phyloP scores from a whole-genome alignment of 345 rosid species.

The Orychophragmus violaceus region DNA sequence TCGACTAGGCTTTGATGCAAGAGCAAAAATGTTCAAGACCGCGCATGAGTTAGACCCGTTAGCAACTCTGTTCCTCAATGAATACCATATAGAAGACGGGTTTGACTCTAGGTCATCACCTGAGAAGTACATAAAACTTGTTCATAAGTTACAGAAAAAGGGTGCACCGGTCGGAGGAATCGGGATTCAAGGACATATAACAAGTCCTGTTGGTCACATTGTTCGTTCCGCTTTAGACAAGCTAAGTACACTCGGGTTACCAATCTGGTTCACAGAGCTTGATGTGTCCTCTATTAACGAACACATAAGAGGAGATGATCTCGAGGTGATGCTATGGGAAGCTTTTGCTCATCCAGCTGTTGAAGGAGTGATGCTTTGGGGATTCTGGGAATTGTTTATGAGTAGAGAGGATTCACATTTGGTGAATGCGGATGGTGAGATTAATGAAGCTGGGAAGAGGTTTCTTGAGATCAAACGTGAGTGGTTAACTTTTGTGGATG shows the following conservation, averaged over 20 bases:
- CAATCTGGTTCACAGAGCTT: slow-evolving; percentile 93
- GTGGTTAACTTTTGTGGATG: slow-evolving; percentile 57
- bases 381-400: slow-evolving; percentile 97
- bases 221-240: slow-evolving; percentile 70
- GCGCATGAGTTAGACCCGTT: slow-evolving; percentile 69
- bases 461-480: slow-evolving; percentile 62
- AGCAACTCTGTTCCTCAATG: slow-evolving; percentile 72
- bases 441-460: slow-evolving; percentile 77
- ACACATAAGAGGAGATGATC: slow-evolving; percentile 80
- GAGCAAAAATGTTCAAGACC: slow-evolving; percentile 68
- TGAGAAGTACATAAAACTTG: slow-evolving; percentile 64
- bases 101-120: slow-evolving; percentile 70
- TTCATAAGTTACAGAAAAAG: slow-evolving; percentile 60
- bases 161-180: slow-evolving; percentile 90
- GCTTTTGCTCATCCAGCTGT: slow-evolving; percentile 88
- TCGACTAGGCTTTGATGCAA: slow-evolving; percentile 48
- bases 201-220: slow-evolving; percentile 69
- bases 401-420: slow-evolving; percentile 66
- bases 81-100: slow-evolving; percentile 89
- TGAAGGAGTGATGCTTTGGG: slow-evolving; percentile 97
- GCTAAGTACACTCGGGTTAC: slow-evolving; percentile 67
- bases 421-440: slow-evolving; percentile 88
- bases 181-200: slow-evolving; percentile 91
- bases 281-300: slow-evolving; percentile 83
- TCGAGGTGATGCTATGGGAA: slow-evolving; percentile 92